These are phyloP conservation scores for Viola pubescens DNA, from an alignment of 441 rosid species.

Conservation along the genomic window DNA sequence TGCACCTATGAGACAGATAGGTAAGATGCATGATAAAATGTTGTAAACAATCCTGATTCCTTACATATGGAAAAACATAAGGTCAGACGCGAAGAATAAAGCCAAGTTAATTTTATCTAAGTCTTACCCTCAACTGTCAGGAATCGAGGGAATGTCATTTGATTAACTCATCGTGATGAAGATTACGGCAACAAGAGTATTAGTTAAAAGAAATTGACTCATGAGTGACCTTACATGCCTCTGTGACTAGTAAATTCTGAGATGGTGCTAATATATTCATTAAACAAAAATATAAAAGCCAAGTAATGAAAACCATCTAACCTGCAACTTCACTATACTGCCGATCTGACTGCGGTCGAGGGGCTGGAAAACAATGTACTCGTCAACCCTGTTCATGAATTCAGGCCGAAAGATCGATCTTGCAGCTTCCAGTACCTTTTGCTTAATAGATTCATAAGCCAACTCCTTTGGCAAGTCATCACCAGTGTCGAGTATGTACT, in stretches of 20 bases:
- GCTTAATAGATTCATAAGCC: slow-evolving; percentile 70
- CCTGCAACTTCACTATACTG: slow-evolving; percentile 87
- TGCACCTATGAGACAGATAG: too few relatives aligned
- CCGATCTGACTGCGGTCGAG: slow-evolving; percentile 72
- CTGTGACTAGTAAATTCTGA: background rate
- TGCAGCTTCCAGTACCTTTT: slow-evolving; percentile 89
- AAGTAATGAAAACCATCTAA: slow-evolving; percentile 21
- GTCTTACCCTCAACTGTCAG: too few relatives aligned
- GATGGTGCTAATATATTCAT: background rate
- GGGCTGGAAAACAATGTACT: slow-evolving; percentile 97
- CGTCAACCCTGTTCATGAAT: slow-evolving; percentile 95
- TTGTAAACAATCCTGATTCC: background rate
- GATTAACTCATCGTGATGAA: too few relatives aligned
- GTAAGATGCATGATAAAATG: background rate
- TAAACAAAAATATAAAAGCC: slow-evolving; percentile 1
- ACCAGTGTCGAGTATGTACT: slow-evolving; percentile 61
- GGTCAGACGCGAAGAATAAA: too few relatives aligned
- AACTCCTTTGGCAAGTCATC: slow-evolving; percentile 50
- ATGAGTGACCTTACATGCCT: too few relatives aligned
- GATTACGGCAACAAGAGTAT: too few relatives aligned
- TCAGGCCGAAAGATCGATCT: slow-evolving; percentile 91
- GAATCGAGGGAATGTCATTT: too few relatives aligned
- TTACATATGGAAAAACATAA: too few relatives aligned
- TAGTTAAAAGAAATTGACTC: too few relatives aligned
- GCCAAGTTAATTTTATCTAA: too few relatives aligned